phyloP scores from a whole-genome alignment of 345 rosid species.

The Ricinus communis region DNA sequence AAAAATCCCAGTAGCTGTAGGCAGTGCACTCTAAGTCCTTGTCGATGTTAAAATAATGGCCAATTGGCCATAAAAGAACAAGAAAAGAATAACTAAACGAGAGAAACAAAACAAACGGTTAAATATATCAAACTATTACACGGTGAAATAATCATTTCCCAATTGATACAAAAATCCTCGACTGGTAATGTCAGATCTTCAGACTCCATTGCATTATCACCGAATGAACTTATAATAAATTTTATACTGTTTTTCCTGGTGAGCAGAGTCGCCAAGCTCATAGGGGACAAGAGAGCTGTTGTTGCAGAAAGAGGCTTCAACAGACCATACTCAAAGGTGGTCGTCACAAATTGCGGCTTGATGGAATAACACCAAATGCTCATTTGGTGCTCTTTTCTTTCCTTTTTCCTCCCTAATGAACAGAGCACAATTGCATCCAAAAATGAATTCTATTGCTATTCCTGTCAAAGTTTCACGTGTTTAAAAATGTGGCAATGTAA shows the following conservation, averaged over 20 bases:
- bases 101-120: background rate
- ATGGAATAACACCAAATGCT: conserved; percentile 31
- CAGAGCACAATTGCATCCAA: conserved; percentile 12
- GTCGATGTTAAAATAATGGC: too few species aligned
- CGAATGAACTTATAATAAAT: background rate
- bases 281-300: conserved; percentile 87
- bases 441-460: conserved; percentile 20
- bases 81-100: background rate
- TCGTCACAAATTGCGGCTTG: conserved; percentile 72
- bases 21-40: too few species aligned
- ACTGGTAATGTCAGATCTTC: background rate
- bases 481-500: background rate
- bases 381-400: conserved; percentile 2
- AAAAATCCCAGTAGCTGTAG: background rate
- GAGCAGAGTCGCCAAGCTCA: conserved; percentile 75
- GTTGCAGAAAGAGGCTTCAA: conserved; percentile 93
- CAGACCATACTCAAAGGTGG: conserved; percentile 78
- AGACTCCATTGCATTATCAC: background rate
- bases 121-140: background rate
- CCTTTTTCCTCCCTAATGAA: background rate
- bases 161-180: background rate
- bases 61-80: too few species aligned
- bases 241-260: conserved; percentile 5
- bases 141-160: background rate
- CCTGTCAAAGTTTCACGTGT: conserved; percentile 11